A percentile compares a stretch with the other conserved stretches of the same genome.
phyloP scores from a whole-genome alignment of 2,329 filamentous ascomycete genomes.

The Hypoxylon sp. region DNA sequence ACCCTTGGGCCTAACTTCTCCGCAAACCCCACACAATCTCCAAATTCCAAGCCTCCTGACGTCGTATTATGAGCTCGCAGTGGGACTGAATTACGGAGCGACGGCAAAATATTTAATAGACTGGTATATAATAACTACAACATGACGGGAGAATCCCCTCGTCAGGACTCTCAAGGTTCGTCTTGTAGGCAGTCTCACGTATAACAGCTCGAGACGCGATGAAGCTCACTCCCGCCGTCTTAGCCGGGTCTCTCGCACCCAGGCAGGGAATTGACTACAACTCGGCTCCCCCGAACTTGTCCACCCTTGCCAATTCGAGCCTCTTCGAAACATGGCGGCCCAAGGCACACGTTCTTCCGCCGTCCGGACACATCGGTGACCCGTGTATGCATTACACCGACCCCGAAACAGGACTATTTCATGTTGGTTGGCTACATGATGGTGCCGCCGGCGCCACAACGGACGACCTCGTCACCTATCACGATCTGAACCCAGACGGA shows the following conservation, averaged over 20 bases:
- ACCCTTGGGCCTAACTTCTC: slow-evolving; percentile 24
- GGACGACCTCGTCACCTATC: slow-evolving; percentile 58
- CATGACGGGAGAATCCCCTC: background rate
- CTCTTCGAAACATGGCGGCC: slow-evolving; percentile 55
- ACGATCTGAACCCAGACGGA: slow-evolving; percentile 58
- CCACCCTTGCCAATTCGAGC: slow-evolving; percentile 56
- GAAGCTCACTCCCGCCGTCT: slow-evolving; percentile 40
- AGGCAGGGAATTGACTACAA: slow-evolving; percentile 55
- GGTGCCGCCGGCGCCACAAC: slow-evolving; percentile 59
- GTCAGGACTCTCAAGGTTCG: background rate
- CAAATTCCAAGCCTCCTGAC: slow-evolving; percentile 27
- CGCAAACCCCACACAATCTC: slow-evolving; percentile 38
- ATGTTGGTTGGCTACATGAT: slow-evolving; percentile 60
- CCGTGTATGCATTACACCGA: slow-evolving; percentile 63
- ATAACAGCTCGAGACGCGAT: slow-evolving; percentile 29
- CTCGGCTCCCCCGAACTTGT: slow-evolving; percentile 57
- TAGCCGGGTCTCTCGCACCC: slow-evolving; percentile 32
- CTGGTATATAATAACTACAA: slow-evolving; percentile 18
- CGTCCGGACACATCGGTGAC: slow-evolving; percentile 59
- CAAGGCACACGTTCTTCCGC: slow-evolving; percentile 59
- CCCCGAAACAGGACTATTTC: slow-evolving; percentile 60
- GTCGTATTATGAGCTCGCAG: slow-evolving; percentile 22
- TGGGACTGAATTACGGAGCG: slow-evolving; percentile 9
- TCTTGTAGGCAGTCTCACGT: background rate
- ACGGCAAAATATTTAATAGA: slow-evolving; percentile 9